Evolutionary conservation across 1,139 yeast genomes (phyloP), one percentile per base, ranked within the genome.

Genomic region (Sugiyamaella novakii): DNA sequence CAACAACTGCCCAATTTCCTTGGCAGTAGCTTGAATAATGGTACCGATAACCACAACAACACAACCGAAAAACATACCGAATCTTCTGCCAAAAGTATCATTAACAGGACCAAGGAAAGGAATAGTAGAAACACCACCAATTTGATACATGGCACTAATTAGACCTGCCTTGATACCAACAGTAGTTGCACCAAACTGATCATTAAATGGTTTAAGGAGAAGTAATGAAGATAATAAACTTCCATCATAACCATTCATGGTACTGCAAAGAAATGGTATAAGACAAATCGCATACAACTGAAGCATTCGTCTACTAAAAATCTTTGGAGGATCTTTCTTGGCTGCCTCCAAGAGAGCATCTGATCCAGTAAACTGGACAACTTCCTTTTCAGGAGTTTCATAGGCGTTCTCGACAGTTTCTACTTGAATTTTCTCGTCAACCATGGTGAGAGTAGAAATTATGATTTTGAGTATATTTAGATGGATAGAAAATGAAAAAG

Each of bases 41-140:
- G 64, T 59, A 22, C 67, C 68, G 17, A 63, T 31, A 14, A 63
- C 50, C 15, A 64, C 57, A 21, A 63, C 51, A 22, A 51, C 15
- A 46, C 60, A 54, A 5, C 67, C 68, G n/a, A 54, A 27, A 25
- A 59, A 36, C 52, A 56, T 53, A 1, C 53, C 59, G 25, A 51
- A 43, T 37, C 51, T 38, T 46, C 59, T 48, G 12, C 59, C 59
- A 21, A 46, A 37, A 12, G 35, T 46, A 47, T 56, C 58, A 30
- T 30, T 28, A 12, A 40, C 46, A 21, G 48, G 51, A 27, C 68
- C 51, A 8, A 41, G 42, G 46, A 56, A 57, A 19, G 58, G 56
- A 33, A 55, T 43, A 19, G 59, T 45, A 36, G 33, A 34, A 12
- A 54, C 58, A 29, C 56, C 52, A 8, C 59, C 59, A 27, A 56